Conservation (phyloP, 768 basidiomycete genomes). For the Ramaria rubella region DNA sequence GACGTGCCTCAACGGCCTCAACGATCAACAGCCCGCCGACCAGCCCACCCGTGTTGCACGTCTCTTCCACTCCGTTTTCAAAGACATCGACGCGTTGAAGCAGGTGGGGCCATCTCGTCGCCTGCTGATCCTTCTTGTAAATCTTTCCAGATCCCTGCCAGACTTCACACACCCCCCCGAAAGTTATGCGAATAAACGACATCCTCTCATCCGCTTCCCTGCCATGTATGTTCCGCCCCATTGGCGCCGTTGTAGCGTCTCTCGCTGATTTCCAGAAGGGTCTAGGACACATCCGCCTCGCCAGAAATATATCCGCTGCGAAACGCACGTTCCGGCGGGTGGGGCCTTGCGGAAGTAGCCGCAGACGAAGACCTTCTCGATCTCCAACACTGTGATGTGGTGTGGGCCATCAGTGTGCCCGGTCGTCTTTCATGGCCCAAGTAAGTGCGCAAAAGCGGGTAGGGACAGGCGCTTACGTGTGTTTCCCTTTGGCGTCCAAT, state of each 20-base stretch:
- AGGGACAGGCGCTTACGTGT: too few species aligned
- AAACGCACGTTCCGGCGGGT: slow-evolving; percentile 55
- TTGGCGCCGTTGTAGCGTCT: not conserved
- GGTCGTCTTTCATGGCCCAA: slow-evolving; percentile 50
- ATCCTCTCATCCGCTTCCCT: slow-evolving; percentile 58
- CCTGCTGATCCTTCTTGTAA: not conserved
- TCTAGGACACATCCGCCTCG: slow-evolving; percentile 74
- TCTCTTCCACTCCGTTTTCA: slow-evolving; percentile 43
- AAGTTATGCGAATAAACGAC: slow-evolving; percentile 35
- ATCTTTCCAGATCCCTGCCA: slow-evolving; percentile 46
- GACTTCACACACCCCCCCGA: slow-evolving; percentile 42
- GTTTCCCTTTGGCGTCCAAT: not conserved
- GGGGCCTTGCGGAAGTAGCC: slow-evolving; percentile 49
- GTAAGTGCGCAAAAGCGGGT: not conserved
- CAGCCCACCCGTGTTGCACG: slow-evolving; percentile 39
- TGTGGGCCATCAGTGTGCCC: slow-evolving; percentile 75
- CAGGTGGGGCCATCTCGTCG: slow-evolving; percentile 25
- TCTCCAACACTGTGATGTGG: slow-evolving; percentile 39
- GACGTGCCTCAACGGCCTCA: slow-evolving; percentile 36
- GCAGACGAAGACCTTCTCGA: slow-evolving; percentile 20
- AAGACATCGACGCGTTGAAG: slow-evolving; percentile 32
- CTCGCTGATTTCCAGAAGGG: slow-evolving; percentile 16
- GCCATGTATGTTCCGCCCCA: slow-evolving; percentile 42
- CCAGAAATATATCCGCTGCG: slow-evolving; percentile 61
- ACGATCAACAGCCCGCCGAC: slow-evolving; percentile 7